Conservation (phyloP, 495 filamentous ascomycete genomes). For the Podospora sp. region DNA sequence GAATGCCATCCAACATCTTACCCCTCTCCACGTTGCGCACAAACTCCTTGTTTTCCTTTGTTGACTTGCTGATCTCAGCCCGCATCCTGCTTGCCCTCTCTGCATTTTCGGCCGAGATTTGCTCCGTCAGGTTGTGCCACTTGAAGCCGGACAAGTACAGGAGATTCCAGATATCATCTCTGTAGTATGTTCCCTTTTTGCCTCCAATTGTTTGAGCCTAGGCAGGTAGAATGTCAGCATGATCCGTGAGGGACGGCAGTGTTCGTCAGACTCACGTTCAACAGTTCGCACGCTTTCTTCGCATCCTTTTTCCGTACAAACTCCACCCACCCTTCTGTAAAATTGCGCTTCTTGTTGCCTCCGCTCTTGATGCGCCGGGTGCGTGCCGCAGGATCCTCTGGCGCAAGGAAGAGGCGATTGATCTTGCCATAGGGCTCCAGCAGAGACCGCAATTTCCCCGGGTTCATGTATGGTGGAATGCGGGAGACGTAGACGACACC, state of each 20-base stretch:
- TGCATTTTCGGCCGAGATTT: constrained; percentile 78
- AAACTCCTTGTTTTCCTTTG: constrained; percentile 82
- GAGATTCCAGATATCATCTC: constrained; percentile 86
- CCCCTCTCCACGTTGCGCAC: constrained; percentile 73
- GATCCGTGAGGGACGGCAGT: neutral
- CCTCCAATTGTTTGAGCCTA: constrained; percentile 72
- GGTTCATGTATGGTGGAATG: constrained; percentile 94
- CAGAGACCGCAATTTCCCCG: constrained; percentile 73
- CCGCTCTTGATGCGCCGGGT: constrained; percentile 61
- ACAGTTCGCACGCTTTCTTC: constrained; percentile 77
- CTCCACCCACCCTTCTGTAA: constrained; percentile 93
- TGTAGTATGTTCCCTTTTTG: constrained; percentile 84
- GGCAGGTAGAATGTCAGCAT: neutral
- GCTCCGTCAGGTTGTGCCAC: constrained; percentile 60
- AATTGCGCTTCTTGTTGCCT: constrained; percentile 87
- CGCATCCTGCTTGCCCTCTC: constrained; percentile 78
- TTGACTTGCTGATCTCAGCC: constrained; percentile 76
- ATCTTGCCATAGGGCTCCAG: constrained; percentile 78
- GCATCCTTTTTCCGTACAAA: constrained; percentile 67
- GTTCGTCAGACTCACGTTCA: constrained; percentile 58
- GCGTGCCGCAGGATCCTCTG: constrained; percentile 68
- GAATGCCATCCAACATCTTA: constrained; percentile 72
- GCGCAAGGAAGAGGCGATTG: constrained; percentile 83
- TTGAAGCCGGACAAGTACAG: constrained; percentile 82
- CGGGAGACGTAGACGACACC: constrained; percentile 90